These are phyloP conservation scores for Hypomyces perniciosus DNA, from an alignment of 2,329 filamentous ascomycete genomes.

Conservation along the genomic window DNA sequence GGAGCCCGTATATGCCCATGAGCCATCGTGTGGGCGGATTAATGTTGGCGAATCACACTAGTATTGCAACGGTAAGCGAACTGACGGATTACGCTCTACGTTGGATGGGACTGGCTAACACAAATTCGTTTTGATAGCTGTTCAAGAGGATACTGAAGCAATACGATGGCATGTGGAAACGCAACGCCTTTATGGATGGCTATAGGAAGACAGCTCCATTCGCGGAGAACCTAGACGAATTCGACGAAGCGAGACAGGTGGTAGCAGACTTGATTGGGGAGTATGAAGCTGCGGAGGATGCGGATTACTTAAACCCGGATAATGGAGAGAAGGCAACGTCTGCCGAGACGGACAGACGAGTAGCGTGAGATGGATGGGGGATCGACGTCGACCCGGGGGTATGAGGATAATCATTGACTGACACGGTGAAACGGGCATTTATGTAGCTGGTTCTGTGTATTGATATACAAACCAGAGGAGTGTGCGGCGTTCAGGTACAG, in stretches of 20 bases:
- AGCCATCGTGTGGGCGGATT: constrained; percentile 90
- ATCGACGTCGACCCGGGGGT: not conserved
- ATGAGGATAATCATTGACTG: not conserved
- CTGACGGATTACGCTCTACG: not conserved
- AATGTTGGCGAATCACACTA: constrained; percentile 98
- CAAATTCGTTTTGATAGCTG: constrained; percentile 43
- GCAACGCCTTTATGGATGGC: constrained; percentile 91
- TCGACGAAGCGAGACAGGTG: constrained; percentile 89
- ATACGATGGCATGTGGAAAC: constrained; percentile 90
- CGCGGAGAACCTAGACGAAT: constrained; percentile 84
- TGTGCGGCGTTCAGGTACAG: not conserved
- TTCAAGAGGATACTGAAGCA: constrained; percentile 92
- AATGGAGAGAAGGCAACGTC: constrained; percentile 47
- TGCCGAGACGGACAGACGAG: constrained; percentile 47
- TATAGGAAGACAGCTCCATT: constrained; percentile 97
- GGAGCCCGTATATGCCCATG: constrained; percentile 91
- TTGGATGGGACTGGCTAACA: not conserved
- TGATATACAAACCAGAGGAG: not conserved
- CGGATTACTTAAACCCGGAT: constrained; percentile 80
- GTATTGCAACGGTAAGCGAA: constrained; percentile 71
- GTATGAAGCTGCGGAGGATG: constrained; percentile 90
- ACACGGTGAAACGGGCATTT: not conserved
- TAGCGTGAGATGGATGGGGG: constrained; percentile 27
- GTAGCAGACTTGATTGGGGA: constrained; percentile 87
- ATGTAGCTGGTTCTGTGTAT: not conserved